Evolutionary conservation across 176 grass and related monocot species (phyloP).

Genomic region (Musa itinerans): DNA sequence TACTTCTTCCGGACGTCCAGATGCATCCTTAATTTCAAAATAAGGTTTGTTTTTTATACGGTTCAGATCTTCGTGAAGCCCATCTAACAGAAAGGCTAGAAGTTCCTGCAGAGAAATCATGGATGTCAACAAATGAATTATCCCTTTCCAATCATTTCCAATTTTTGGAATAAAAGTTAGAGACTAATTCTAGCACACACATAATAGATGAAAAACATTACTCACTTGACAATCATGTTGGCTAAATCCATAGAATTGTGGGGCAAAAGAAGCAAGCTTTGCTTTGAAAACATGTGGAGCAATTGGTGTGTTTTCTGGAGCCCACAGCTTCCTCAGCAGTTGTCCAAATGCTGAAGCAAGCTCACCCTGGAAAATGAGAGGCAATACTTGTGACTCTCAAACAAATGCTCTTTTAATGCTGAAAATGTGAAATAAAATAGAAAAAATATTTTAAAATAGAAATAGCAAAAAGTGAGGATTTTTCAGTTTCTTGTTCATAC

Average conservation of each 20-base stretch:
- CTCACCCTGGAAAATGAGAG: slow-evolving; percentile 54
- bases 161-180: neutral
- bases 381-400: neutral
- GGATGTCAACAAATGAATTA: neutral
- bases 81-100: slow-evolving; percentile 92
- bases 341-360: slow-evolving; percentile 94
- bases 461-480: neutral
- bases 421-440: neutral
- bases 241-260: slow-evolving; percentile 85
- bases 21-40: slow-evolving; percentile 77
- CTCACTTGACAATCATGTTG: slow-evolving; percentile 98
- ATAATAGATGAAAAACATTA: neutral
- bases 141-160: no score
- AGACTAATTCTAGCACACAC: slow-evolving; percentile 6
- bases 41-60: slow-evolving; percentile 83
- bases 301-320: slow-evolving; percentile 42
- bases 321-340: slow-evolving; percentile 72
- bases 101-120: slow-evolving; percentile 44
- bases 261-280: slow-evolving; percentile 83
- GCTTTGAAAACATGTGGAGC: slow-evolving; percentile 68
- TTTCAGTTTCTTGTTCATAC: no score
- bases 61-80: slow-evolving; percentile 95
- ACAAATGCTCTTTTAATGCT: neutral
- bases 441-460: neutral
- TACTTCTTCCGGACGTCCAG: slow-evolving; percentile 72